Evolutionary conservation across 805 yeast species (phyloP).

Genomic region (Metschnikowia baotianmanensis): DNA sequence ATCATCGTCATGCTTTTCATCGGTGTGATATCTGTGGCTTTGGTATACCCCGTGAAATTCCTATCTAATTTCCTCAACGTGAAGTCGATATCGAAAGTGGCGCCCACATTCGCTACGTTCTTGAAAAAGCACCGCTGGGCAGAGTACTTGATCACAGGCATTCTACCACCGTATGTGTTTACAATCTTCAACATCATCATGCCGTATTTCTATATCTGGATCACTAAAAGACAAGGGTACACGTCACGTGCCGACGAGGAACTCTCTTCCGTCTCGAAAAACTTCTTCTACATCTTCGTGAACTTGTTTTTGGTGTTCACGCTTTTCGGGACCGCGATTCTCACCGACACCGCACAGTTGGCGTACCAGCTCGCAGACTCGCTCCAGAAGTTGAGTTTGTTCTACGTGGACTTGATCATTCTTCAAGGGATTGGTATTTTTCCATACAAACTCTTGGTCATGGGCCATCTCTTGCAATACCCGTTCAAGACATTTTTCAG

Average conservation of each 20-base stretch:
- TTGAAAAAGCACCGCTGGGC: conserved; percentile 68
- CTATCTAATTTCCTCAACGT: conserved; percentile 78
- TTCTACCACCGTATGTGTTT: conserved; percentile 88
- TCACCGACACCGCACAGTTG: conserved; percentile 85
- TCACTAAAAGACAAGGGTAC: conserved; percentile 82
- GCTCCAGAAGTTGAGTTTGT: conserved; percentile 72
- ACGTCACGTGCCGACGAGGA: conserved; percentile 93
- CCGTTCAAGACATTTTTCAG: conserved; percentile 54
- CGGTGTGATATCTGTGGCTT: conserved; percentile 64
- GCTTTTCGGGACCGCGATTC: conserved; percentile 85
- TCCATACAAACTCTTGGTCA: conserved; percentile 79
- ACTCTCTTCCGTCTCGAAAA: conserved; percentile 82
- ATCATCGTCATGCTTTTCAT: conserved; percentile 65
- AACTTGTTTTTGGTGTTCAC: conserved; percentile 93
- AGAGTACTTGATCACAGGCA: conserved; percentile 76
- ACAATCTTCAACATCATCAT: conserved; percentile 77
- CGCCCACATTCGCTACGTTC: conserved; percentile 78
- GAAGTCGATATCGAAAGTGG: conserved; percentile 71
- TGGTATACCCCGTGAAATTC: conserved; percentile 81
- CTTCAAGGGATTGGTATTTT: conserved; percentile 85
- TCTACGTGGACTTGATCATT: conserved; percentile 83
- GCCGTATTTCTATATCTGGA: conserved; percentile 83
- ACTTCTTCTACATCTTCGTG: conserved; percentile 91
- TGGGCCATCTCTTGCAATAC: conserved; percentile 75
- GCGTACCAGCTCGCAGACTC: conserved; percentile 86